Evolutionary conservation across 1,139 yeast genomes (phyloP).

Genomic region (Starmera stellimalicola): DNA sequence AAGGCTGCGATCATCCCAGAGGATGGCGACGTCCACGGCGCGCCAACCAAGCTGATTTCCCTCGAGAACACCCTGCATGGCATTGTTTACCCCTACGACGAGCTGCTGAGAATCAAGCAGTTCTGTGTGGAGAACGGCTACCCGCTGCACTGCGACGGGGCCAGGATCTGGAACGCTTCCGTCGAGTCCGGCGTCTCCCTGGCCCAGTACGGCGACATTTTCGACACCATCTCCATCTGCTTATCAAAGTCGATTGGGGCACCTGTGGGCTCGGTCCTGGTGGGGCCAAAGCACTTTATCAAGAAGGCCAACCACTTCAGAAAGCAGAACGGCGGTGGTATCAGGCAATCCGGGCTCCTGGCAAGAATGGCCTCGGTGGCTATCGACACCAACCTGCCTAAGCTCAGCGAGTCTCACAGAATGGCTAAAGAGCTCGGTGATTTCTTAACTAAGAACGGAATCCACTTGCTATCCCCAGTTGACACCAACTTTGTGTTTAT

Average conservation of each 20-base stretch:
- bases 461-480: slow-evolving; percentile 49
- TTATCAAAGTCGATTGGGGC: slow-evolving; percentile 77
- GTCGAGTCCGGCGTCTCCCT: slow-evolving; percentile 56
- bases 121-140: slow-evolving; percentile 50
- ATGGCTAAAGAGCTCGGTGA: slow-evolving; percentile 49
- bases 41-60: slow-evolving; percentile 73
- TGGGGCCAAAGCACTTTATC: slow-evolving; percentile 44
- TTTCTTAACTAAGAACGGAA: slow-evolving; percentile 36
- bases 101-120: slow-evolving; percentile 47
- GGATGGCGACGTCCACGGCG: slow-evolving; percentile 59
- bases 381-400: slow-evolving; percentile 52
- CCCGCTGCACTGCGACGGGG: slow-evolving; percentile 71
- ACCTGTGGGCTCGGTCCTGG: slow-evolving; percentile 74
- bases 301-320: slow-evolving; percentile 66
- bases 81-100: slow-evolving; percentile 58
- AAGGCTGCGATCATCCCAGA: slow-evolving; percentile 46
- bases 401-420: slow-evolving; percentile 43
- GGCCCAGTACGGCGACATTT: slow-evolving; percentile 52
- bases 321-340: slow-evolving; percentile 82
- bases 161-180: slow-evolving; percentile 77
- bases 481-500: slow-evolving; percentile 71
- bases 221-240: slow-evolving; percentile 73
- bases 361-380: slow-evolving; percentile 66
- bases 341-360: slow-evolving; percentile 67
- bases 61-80: slow-evolving; percentile 78